Base-by-base conservation (phyloP, 1,284 basidiomycete genomes). In the Neonothopanus nambi region DNA sequence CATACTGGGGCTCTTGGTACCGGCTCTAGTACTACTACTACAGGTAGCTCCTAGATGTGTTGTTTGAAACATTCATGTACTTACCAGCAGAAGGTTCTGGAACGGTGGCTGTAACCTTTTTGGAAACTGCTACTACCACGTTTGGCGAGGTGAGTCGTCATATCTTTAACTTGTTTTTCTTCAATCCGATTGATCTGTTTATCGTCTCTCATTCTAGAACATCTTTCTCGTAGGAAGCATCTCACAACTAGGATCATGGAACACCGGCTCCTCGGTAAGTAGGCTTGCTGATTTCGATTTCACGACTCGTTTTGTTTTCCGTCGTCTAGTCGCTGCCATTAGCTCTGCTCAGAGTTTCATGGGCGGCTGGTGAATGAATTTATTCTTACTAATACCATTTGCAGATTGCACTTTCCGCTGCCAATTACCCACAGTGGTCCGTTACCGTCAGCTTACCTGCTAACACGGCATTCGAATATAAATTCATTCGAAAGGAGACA, bases 171-270 rank as follows among this genome's bases (percentile, higher is more conserved):
- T 30, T 15, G 28, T 49, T 15, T 42, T 13, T n/a, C 38, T 18
- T 51, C 5, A 30, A 18, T 45, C n/a, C n/a, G n/a, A n/a, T n/a
- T n/a, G n/a, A n/a, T n/a, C n/a, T n/a, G n/a, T n/a, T n/a, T n/a
- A n/a, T n/a, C n/a, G 35, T 7, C 26, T 13, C 33, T 15, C 20
- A 35, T 28, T 45, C 8, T 53, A 85, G 81, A 84, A 83, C 60
- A 77, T 85, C 48, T 84, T 80, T 66, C 64, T 85, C 12, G 73
- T 75, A 18, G 84, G 84, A 1, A 82, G 79, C 55, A 70, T 83
- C 26, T 57, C 80, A 2, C 73, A 83, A 61, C 70, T 85, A 1
- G 80, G 78, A 4, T 70, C 56, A 17, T 86, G 83, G 82, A 64
- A 65, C 35, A 66, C 81, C 3, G 66, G 65, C 8, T 67, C 72